Conservation (phyloP, 2,329 filamentous ascomycete species). For the Xylariaceae sp. region DNA sequence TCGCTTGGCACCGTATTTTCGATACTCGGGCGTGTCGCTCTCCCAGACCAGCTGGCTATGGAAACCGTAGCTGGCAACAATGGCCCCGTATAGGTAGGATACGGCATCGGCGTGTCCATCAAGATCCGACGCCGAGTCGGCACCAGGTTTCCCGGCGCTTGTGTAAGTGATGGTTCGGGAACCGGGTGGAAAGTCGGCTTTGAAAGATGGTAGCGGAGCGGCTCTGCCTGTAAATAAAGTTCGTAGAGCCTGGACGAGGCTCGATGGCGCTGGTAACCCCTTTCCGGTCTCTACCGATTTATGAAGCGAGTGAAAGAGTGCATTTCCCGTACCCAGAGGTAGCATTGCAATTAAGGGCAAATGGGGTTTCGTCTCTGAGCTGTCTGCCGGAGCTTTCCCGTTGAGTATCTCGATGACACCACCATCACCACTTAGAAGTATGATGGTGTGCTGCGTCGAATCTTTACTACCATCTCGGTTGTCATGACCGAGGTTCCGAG, state of each 20-base stretch:
- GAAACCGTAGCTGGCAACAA: slow-evolving; percentile 88
- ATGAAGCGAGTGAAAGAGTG: slow-evolving; percentile 64
- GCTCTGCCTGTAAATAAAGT: slow-evolving; percentile 63
- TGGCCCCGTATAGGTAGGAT: slow-evolving; percentile 66
- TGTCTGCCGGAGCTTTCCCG: slow-evolving; percentile 40
- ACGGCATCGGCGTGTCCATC: slow-evolving; percentile 40
- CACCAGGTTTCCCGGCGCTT: slow-evolving; percentile 1
- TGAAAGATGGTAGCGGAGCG: slow-evolving; percentile 63
- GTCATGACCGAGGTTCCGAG: slow-evolving; percentile 43
- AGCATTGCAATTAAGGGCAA: slow-evolving; percentile 55
- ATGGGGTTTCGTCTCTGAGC: neutral
- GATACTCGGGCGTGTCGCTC: slow-evolving; percentile 82
- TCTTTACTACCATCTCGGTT: slow-evolving; percentile 26
- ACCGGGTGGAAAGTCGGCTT: slow-evolving; percentile 62
- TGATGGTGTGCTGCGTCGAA: slow-evolving; percentile 56
- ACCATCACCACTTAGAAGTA: slow-evolving; percentile 87
- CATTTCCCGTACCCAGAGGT: slow-evolving; percentile 68
- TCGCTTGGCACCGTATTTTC: slow-evolving; percentile 73
- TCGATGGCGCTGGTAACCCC: slow-evolving; percentile 38
- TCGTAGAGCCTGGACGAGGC: slow-evolving; percentile 54
- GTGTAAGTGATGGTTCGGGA: slow-evolving; percentile 50
- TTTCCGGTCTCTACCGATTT: slow-evolving; percentile 54
- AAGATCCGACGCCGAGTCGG: slow-evolving; percentile 16
- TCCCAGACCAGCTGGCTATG: slow-evolving; percentile 89
- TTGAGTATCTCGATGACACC: slow-evolving; percentile 84